These are phyloP conservation scores for Rhizopus delemar DNA, from an alignment of 371 early-diverging fungal species.

Conservation along the genomic window DNA sequence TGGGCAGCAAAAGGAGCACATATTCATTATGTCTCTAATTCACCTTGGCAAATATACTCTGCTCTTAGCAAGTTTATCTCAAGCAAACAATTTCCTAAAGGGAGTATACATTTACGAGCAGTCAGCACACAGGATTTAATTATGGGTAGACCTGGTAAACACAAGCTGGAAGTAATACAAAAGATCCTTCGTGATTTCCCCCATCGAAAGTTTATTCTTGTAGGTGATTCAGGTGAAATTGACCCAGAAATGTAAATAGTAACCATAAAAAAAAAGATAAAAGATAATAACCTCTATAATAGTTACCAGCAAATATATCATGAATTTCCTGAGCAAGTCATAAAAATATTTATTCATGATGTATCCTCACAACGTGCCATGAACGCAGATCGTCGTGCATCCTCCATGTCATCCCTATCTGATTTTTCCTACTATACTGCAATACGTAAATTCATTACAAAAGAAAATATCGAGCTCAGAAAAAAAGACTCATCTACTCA, in stretches of 20 bases:
- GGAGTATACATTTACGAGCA: conserved; percentile 46
- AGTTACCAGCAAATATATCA: conserved; percentile 50
- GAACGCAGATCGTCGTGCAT: conserved; percentile 29
- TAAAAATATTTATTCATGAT: conserved; percentile 70
- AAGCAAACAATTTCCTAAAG: conserved; percentile 40
- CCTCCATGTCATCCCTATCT: conserved; percentile 16
- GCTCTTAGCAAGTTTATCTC: conserved; percentile 41
- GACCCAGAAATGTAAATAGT: conserved; percentile 62
- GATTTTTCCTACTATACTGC: conserved; percentile 27
- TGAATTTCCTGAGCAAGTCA: conserved; percentile 54
- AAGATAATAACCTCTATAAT: neutral
- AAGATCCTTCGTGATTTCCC: conserved; percentile 52
- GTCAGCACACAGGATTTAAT: conserved; percentile 39
- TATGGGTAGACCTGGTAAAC: conserved; percentile 35
- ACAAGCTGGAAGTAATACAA: conserved; percentile 41
- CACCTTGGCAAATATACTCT: conserved; percentile 53
- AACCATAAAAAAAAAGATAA: neutral
- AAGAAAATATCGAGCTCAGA: conserved; percentile 20
- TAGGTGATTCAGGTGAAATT: conserved; percentile 73
- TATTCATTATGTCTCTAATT: conserved; percentile 54
- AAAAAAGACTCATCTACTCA: conserved; percentile 22
- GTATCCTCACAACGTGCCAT: conserved; percentile 52
- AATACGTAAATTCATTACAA: conserved; percentile 29
- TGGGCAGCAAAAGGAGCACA: conserved; percentile 40
- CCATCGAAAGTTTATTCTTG: conserved; percentile 63